Base-by-base conservation (phyloP, 768 basidiomycete species). In the Amanita subjunquillea region DNA sequence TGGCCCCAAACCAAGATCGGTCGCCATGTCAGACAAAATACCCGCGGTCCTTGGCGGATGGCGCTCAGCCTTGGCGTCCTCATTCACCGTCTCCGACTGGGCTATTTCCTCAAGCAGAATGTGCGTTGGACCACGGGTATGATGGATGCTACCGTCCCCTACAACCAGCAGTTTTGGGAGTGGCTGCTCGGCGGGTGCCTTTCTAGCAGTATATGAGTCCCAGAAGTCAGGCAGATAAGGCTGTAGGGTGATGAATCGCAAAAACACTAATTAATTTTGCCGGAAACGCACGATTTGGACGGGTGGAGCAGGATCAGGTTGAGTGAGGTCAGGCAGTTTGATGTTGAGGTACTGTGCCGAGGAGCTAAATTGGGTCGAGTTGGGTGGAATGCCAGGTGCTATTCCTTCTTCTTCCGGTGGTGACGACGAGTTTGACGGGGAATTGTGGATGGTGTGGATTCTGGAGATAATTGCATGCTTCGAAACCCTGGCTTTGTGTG, bases 261-360 rank as follows among this genome's bases (percentile, higher is more conserved):
- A 45, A 40, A 56, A 45, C 34, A 20, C 27, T 50, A 41, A 38
- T 34, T 50, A 41, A 38, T 34, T 50, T 29, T 29, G 20, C 29
- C 29, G 23, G 50, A 43, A 51, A 74, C 84, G 54, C 60, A 90
- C 87, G 50, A 85, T 75, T 66, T 83, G 79, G 27, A 79, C 70
- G 20, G 73, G 72, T 4, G 64, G 57, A 48, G 71, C 69, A 2
- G 71, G 69, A 29, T 63, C 64, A 6, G 73, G 73, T 22, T 66
- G 65, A 20, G 76, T 70, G 13, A 77, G 61, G 56, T 83, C 73
- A 20, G 88, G 88, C 40, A 91, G 61, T 46, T 67, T 70, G 58
- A 85, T 63, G 55, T 74, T 72, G 57, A 79, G 60, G 52, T 73
- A 74, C 15, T 62, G 58, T 20, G 63, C 62, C 6, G 68, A 54